Evolutionary conservation across 352 stramenopile genomes (phyloP), one percentile per base, ranked within the genome.

Genomic region (Peronosclerospora sorghi): DNA sequence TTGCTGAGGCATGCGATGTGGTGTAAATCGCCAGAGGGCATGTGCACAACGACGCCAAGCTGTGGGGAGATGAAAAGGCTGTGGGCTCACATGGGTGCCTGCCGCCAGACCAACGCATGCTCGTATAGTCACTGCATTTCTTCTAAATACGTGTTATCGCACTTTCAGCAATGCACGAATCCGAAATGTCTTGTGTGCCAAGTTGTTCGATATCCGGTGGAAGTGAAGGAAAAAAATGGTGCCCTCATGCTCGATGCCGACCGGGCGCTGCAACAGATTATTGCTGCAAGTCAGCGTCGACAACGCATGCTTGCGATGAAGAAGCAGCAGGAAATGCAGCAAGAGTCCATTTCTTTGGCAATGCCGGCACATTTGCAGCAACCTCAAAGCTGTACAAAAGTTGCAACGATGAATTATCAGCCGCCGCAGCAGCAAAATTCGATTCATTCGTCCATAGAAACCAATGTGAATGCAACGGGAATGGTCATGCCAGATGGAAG

Each of bases 81-180:
- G 5, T 98, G 95, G 95, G 94, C 97, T 46, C 95, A 99, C 59
- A 98, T 99, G 80, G 92, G 94, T 8, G 80, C 90, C 26, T 99
- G 96, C 48, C 96, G 97, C 40, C 86, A 98, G 61, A 95, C 96
- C 41, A 85, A 82, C 18, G 90, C 96, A 45, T 99, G 96, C 62
- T 70, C 94, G 13, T 95, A 97, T 37, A 94, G 91, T 14, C 95
- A 99, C 58, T 99, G 96, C 60, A 96, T 98, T 21, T 98, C 87
- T 38, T 98, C 95, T n/a, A 95, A 97, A 46, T 96, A 98, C 59
- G 93, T 99, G 45, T 68, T 99, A 15, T 98, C 90, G 45, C 96
- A 99, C 63, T 99, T 99, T 51, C 95, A 98, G 65, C 87, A 97
- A 32, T 99, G 96, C 56, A 95, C 96, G 36, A 96, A 98, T 53